Evolutionary conservation across 352 stramenopile species (phyloP).

Genomic region (Phytopythium mirpurense): DNA sequence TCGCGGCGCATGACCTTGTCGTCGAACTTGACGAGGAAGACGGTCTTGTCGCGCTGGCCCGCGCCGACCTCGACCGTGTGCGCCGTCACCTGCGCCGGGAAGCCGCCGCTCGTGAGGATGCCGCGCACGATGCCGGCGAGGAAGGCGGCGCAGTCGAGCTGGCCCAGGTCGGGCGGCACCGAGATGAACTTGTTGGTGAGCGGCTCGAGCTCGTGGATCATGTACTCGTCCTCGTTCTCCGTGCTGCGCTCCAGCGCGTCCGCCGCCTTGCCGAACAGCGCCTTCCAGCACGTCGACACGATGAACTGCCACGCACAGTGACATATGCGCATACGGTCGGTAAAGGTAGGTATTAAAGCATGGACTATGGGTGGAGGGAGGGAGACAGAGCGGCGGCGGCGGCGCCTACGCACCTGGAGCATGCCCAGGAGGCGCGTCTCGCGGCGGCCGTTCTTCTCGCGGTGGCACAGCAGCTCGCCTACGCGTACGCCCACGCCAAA

Average conservation of each 20-base stretch:
- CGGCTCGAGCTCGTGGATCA: slow-evolving; percentile 94
- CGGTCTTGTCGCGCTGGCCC: slow-evolving; percentile 69
- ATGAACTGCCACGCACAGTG: no score
- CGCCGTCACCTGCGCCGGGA: slow-evolving; percentile 75
- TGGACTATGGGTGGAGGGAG: no score
- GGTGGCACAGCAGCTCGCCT: slow-evolving; percentile 90
- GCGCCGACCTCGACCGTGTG: slow-evolving; percentile 64
- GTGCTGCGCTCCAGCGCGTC: slow-evolving; percentile 96
- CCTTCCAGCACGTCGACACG: slow-evolving; percentile 93
- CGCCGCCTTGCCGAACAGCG: slow-evolving; percentile 95
- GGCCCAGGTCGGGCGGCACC: slow-evolving; percentile 92
- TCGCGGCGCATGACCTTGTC: slow-evolving; percentile 79
- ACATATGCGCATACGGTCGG: no score
- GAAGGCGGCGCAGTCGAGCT: slow-evolving; percentile 96
- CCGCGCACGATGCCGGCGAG: slow-evolving; percentile 94
- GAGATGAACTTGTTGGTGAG: slow-evolving; percentile 97
- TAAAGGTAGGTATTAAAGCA: no score
- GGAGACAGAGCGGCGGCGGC: no score
- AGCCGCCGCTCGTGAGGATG: slow-evolving; percentile 79
- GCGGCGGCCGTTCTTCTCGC: slow-evolving; percentile 71
- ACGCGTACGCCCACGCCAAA: slow-evolving; percentile 95
- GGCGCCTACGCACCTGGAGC: no score
- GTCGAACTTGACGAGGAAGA: slow-evolving; percentile 87
- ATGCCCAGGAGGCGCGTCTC: slow-evolving; percentile 85
- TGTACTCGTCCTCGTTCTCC: slow-evolving; percentile 98